Conservation (phyloP, 176 grass and related monocot species). For the Triticum timopheevii region DNA sequence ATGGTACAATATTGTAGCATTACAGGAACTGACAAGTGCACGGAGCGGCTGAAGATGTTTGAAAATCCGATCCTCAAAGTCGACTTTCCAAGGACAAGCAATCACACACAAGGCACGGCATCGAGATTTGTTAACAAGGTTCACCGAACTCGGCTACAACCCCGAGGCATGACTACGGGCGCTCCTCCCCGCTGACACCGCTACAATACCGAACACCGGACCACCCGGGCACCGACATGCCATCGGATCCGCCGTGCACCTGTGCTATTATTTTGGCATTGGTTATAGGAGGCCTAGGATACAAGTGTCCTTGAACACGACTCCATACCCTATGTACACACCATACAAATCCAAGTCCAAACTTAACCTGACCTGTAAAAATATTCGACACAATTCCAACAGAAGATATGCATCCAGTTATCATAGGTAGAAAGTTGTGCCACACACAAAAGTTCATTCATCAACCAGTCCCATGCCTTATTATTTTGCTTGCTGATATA, state of each 20-base stretch:
- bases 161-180: too few relatives aligned
- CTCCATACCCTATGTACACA: too few relatives aligned
- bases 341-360: neutral
- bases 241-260: too few relatives aligned
- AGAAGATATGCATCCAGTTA: conserved; percentile 7
- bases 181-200: too few relatives aligned
- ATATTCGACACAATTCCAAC: neutral
- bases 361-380: neutral
- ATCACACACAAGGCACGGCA: too few relatives aligned
- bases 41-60: neutral
- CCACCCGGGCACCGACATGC: too few relatives aligned
- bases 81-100: too few relatives aligned
- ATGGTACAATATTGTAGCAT: neutral
- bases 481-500: neutral
- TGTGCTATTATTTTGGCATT: too few relatives aligned
- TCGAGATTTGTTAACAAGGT: too few relatives aligned
- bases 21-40: neutral
- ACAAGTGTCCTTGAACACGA: neutral
- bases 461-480: neutral
- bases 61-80: neutral
- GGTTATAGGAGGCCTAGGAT: neutral
- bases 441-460: neutral
- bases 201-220: too few relatives aligned
- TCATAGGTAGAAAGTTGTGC: neutral
- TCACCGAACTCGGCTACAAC: too few relatives aligned